A percentile compares a stretch with the other conserved stretches of the same genome.
Evolutionary conservation across 176 grass and related monocot genomes (phyloP).

Genomic region (maize (Zea mays)): Zm-B73-REFERENCE-NAM-5.0 NC_050099.1:37786001-37786500

Average conservation of each 20-base stretch:
- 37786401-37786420: conserved; percentile 42
- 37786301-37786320: conserved; percentile 81
- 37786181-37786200: background rate
- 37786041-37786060: conserved; percentile 38
- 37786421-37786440: conserved; percentile 63
- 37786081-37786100: background rate
- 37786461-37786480: conserved; percentile 79
- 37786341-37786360: conserved; percentile 85
- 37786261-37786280: conserved; percentile 92
- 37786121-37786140: background rate
- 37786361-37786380: conserved; percentile 16
- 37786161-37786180: background rate
- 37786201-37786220: conserved; percentile 4
- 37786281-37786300: conserved; percentile 70
- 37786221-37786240: background rate
- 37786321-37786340: conserved; percentile 91
- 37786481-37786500: conserved; percentile 87
- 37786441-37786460: conserved; percentile 62
- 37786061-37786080: background rate
- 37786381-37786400: conserved; percentile 21
- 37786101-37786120: background rate
- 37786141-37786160: background rate
- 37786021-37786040: conserved; percentile 89
- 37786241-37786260: conserved; percentile 41
- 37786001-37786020: conserved; percentile 77